Evolutionary conservation across 331 rosid genomes (phyloP).

Genomic region (Cydonia oblonga): DNA sequence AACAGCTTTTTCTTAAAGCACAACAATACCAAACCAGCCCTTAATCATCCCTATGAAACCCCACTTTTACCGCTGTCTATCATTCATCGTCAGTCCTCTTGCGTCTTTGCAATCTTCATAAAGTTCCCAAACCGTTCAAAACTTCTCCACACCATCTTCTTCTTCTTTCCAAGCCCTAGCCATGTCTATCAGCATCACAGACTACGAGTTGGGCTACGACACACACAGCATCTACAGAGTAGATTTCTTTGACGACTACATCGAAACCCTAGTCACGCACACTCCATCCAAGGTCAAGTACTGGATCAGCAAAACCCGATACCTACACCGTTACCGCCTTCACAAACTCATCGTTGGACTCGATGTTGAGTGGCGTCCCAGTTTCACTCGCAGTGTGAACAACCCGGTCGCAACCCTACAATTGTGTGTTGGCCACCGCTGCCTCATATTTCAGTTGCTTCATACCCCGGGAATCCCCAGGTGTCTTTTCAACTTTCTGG

Average conservation of each 20-base stretch:
- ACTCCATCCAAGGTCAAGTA: background rate
- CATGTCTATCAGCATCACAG: background rate
- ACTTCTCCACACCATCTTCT: background rate
- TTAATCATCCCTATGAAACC: background rate
- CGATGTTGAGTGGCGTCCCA: constrained; percentile 19
- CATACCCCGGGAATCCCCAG: background rate
- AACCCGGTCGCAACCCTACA: constrained; percentile 18
- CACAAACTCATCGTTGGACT: constrained; percentile 15
- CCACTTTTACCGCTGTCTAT: background rate
- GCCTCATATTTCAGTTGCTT: constrained; percentile 13
- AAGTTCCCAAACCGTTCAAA: background rate
- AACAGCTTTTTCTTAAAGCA: too few relatives aligned
- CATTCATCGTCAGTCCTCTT: background rate
- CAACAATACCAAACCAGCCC: too few relatives aligned
- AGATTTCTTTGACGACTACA: background rate
- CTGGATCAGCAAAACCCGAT: constrained; percentile 7
- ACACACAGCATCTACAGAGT: background rate
- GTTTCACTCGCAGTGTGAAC: background rate
- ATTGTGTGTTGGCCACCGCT: constrained; percentile 17
- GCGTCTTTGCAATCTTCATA: background rate
- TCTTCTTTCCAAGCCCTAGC: background rate
- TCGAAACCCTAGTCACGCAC: background rate
- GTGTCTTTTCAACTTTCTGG: constrained; percentile 7
- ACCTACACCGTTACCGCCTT: constrained; percentile 3
- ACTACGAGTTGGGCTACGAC: background rate